Conservation (phyloP, 495 filamentous ascomycete genomes). For the Penicillium lividum region DNA sequence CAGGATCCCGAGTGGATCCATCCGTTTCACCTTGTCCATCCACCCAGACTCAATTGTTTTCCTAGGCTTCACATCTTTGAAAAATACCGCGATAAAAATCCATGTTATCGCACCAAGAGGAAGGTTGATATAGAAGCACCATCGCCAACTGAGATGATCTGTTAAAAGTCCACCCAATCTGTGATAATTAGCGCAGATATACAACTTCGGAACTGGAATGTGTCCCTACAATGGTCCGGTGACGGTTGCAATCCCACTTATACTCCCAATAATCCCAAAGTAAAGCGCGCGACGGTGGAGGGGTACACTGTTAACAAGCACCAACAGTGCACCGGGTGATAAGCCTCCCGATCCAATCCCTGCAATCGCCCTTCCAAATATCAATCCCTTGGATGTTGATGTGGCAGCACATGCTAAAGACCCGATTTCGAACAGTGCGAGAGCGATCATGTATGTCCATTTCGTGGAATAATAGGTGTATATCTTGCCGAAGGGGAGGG, state of each 20-base stretch:
- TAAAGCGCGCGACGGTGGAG: conserved; percentile 70
- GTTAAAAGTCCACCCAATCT: conserved; percentile 59
- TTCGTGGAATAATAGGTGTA: conserved; percentile 81
- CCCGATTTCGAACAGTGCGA: conserved; percentile 80
- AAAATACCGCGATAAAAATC: conserved; percentile 56
- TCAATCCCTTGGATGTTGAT: conserved; percentile 71
- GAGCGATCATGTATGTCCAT: conserved; percentile 68
- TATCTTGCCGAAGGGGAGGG: conserved; percentile 73
- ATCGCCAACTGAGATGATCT: conserved; percentile 58
- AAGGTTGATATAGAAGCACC: conserved; percentile 66
- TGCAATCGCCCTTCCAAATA: conserved; percentile 81
- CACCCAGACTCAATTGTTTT: conserved; percentile 36
- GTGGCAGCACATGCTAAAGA: conserved; percentile 78
- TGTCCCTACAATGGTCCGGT: conserved; percentile 64
- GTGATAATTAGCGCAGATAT: conserved; percentile 3
- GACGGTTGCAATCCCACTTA: conserved; percentile 77
- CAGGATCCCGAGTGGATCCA: conserved; percentile 67
- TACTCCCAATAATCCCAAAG: conserved; percentile 72
- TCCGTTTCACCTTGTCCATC: conserved; percentile 50
- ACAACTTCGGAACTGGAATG: background rate
- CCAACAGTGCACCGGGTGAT: conserved; percentile 78
- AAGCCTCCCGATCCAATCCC: conserved; percentile 81
- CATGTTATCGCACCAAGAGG: conserved; percentile 68
- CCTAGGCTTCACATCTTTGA: conserved; percentile 55
- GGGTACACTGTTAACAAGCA: conserved; percentile 76